Percentiles rank a stretch among this genome's conserved stretches.
Evolutionary conservation across 345 rosid species (phyloP).

Genomic region (Populus simonii): DNA sequence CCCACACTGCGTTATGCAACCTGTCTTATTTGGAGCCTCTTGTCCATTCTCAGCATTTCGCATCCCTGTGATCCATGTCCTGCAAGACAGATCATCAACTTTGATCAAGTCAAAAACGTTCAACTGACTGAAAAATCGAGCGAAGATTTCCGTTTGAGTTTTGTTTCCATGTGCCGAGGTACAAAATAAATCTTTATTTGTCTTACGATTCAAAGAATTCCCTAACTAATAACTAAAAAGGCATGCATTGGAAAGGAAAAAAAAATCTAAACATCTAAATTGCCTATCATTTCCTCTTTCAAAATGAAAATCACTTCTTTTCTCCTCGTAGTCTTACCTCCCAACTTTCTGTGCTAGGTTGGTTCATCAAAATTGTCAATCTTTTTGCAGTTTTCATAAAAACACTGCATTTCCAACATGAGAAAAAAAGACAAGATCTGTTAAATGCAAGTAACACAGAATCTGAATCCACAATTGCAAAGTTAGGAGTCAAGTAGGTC

Average conservation of each 20-base stretch:
- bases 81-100: constrained; percentile 27
- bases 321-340: constrained; percentile 46
- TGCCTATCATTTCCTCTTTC: background rate
- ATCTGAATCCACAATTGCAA: background rate
- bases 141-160: background rate
- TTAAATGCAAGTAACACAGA: background rate
- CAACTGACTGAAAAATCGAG: background rate
- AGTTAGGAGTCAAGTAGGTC: background rate
- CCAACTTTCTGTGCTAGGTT: constrained; percentile 31
- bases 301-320: background rate
- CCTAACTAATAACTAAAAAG: background rate
- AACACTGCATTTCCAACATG: constrained; percentile 44
- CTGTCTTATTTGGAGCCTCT: constrained; percentile 56
- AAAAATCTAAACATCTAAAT: background rate
- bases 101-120: background rate
- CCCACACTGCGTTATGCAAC: constrained; percentile 37
- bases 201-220: background rate
- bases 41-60: constrained; percentile 57
- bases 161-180: background rate
- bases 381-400: constrained; percentile 64
- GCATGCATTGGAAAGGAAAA: too few relatives aligned
- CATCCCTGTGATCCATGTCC: constrained; percentile 66
- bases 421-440: background rate
- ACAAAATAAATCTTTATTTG: background rate
- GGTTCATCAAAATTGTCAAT: constrained; percentile 64